These are phyloP conservation scores for Sonneratia alba DNA, from an alignment of 345 rosid species.

Conservation along the genomic window DNA sequence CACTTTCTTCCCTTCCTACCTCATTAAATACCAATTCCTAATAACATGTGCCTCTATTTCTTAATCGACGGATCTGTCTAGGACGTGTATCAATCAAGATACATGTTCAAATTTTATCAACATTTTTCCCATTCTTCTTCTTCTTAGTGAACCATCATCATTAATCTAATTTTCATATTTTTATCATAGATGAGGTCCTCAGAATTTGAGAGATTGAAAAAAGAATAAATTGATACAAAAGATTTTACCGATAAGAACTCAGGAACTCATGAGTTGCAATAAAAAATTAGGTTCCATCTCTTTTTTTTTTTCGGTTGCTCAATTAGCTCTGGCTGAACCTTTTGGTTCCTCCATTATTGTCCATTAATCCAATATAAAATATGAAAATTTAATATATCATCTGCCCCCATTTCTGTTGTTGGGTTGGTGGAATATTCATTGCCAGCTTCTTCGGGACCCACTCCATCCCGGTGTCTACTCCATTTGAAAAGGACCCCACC, in stretches of 20 bases:
- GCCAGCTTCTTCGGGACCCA: conserved; percentile 16
- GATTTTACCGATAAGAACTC: too few relatives aligned
- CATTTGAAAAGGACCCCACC: background rate
- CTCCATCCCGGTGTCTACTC: background rate
- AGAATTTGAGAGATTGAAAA: too few relatives aligned
- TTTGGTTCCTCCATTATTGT: conserved; percentile 3
- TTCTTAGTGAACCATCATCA: too few relatives aligned
- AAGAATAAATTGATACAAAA: too few relatives aligned
- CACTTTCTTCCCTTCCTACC: background rate
- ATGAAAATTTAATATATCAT: conserved; percentile 16
- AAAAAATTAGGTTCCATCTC: background rate
- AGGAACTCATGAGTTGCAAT: too few relatives aligned
- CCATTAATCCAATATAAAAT: background rate
- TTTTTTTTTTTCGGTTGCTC: background rate
- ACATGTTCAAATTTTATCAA: too few relatives aligned
- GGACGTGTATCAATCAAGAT: too few relatives aligned
- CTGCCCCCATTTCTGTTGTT: conserved; percentile 33
- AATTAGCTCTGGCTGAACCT: background rate
- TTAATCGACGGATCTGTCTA: too few relatives aligned
- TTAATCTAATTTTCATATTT: too few relatives aligned
- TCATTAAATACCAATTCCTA: background rate
- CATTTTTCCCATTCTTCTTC: too few relatives aligned
- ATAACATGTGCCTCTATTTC: too few relatives aligned
- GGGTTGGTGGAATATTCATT: conserved; percentile 80
- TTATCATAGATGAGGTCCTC: too few relatives aligned